Base-by-base conservation (phyloP, 192 early-diverging fungal genomes). In the Dimargaris xerosporica region DNA sequence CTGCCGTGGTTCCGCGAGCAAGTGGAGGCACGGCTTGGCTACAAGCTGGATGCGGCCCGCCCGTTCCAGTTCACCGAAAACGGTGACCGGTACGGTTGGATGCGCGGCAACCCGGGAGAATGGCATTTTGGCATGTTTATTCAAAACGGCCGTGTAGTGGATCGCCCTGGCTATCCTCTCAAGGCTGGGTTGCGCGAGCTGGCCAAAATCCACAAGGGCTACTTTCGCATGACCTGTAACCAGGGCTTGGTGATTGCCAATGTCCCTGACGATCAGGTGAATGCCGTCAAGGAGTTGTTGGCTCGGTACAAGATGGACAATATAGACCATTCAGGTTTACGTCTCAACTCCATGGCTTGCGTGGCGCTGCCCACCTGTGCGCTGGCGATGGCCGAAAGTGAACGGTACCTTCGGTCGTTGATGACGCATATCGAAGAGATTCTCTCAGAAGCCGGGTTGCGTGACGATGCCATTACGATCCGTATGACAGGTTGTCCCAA, bases 401-500 rank as follows among this genome's bases (percentile, higher is more conserved):
- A 97, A 77, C 88, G 94, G 64, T 95, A 97, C 74, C 72, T 97
- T 61, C 94, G 92, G 60, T 72, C 72, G 30, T 78, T 97, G 54
- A 86, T 97, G 47, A 74, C 75, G 23, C 79, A 79, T 69, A 78
- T 97, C 61, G 94, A 97, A 70, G 64, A 71, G 0, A 73, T 86
- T 31, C 75, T 97, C 62, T 88, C 91, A 64, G 82, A 81, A 54
- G 73, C 84, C 39, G 94, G 94, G 13, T 65, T 97, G 61, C 74
- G 85, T 47, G 72, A 91, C 41, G 90, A 97, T 69, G 88, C 89
- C 55, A 91, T 97, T 66, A 88, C 88, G 25, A 90, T 97, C 64
- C 82, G 94, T 64, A 97, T 97, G 94, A 97, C 94, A 0, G 94
- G 94, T 58, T 97, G 94, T 68, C 94, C 94, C n/a, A 97, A 97